These are phyloP conservation scores for Tricholoma hemisulphureum DNA, from an alignment of 768 basidiomycete genomes.

Conservation along the genomic window DNA sequence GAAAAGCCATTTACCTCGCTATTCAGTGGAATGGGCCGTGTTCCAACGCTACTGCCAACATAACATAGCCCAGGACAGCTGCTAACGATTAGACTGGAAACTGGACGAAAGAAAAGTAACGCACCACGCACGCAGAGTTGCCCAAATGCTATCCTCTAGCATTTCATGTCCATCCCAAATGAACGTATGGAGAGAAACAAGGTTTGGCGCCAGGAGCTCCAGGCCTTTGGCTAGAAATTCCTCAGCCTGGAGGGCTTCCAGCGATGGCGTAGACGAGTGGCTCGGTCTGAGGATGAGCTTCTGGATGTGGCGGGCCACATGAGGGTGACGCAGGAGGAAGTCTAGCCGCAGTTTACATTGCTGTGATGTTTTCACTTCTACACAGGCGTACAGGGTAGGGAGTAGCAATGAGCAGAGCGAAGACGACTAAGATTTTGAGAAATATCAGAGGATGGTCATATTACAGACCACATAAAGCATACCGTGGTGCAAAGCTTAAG, in stretches of 20 bases:
- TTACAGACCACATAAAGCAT: neutral
- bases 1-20: conserved; percentile 18
- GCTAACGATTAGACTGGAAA: neutral
- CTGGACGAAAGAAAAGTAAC: neutral
- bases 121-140: conserved; percentile 16
- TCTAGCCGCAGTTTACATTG: conserved; percentile 19
- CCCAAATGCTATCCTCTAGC: conserved; percentile 20
- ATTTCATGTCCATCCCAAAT: conserved; percentile 26
- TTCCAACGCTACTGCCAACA: conserved; percentile 23
- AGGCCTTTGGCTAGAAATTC: conserved; percentile 9
- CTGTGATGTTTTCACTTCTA: conserved; percentile 13
- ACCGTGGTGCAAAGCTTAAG: conserved; percentile 14
- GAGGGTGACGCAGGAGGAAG: conserved; percentile 10
- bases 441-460: neutral
- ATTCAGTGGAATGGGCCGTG: conserved; percentile 10
- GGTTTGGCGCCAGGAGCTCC: conserved; percentile 14
- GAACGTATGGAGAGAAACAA: conserved; percentile 17
- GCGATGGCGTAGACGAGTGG: conserved; percentile 10
- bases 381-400: conserved; percentile 9
- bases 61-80: conserved; percentile 23
- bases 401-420: conserved; percentile 7
- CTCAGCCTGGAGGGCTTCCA: conserved; percentile 14
- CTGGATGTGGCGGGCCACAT: conserved; percentile 15
- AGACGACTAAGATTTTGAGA: conserved; percentile 6
- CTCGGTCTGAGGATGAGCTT: conserved; percentile 20